Conservation (phyloP, 257 asterid genomes). For the Nicotiana obtusifolia region DNA sequence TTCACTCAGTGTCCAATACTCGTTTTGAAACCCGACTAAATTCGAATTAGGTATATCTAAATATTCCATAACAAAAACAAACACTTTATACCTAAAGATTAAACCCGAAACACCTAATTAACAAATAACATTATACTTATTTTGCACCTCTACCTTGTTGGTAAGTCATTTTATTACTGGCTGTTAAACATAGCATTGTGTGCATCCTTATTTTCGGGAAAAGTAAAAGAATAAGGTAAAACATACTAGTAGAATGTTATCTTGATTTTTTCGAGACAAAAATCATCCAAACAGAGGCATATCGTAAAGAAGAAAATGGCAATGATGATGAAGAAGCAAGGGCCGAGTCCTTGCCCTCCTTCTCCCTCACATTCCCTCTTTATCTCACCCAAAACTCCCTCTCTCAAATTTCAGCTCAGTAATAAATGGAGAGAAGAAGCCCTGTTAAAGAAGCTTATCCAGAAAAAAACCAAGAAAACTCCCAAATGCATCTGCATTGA, state of each 20-base stretch:
- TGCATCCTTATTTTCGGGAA: background rate
- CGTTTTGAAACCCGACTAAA: too few species aligned
- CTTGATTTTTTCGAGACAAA: background rate
- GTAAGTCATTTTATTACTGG: too few species aligned
- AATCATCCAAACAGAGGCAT: background rate
- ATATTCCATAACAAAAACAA: too few species aligned
- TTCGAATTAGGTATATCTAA: too few species aligned
- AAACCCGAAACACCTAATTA: too few species aligned
- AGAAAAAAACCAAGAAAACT: background rate
- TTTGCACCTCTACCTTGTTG: too few species aligned
- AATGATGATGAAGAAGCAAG: slow-evolving; percentile 54
- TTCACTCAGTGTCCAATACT: too few species aligned
- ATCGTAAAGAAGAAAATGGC: slow-evolving; percentile 25
- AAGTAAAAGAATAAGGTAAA: background rate
- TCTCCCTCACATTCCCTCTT: slow-evolving; percentile 22
- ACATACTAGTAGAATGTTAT: background rate
- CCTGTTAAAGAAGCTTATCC: background rate
- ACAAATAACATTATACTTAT: too few species aligned
- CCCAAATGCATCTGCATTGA: background rate
- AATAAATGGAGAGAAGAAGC: background rate
- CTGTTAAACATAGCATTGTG: too few species aligned
- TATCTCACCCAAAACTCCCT: slow-evolving; percentile 23
- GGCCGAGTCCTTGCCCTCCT: slow-evolving; percentile 47
- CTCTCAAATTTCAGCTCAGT: slow-evolving; percentile 18
- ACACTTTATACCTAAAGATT: too few species aligned